Evolutionary conservation across 495 filamentous ascomycete genomes (phyloP), one percentile per base, ranked within the genome.

Genomic region (Aspergillus carlsbadensis): DNA sequence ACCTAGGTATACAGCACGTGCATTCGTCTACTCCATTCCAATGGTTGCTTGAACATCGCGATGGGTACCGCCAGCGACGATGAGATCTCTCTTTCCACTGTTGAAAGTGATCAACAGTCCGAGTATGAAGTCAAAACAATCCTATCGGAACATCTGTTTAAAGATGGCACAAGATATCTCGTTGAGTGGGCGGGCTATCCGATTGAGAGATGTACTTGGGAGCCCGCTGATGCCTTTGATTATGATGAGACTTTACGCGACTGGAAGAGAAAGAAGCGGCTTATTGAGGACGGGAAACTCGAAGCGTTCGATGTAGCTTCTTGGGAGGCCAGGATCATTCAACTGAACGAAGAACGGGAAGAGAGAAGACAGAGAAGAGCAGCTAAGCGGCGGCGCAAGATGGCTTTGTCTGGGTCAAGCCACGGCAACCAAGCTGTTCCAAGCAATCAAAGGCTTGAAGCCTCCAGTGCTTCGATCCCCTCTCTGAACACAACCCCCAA

Each of bases 161-260:
- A 66, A 0, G 72, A 81, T 7, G 71, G 66, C 8, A 60, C 65
- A 20, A 70, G 60, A 55, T 91, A 86, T 62, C 74, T 91, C 2
- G 79, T 91, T 31, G 77, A 81, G 56, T 92, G 89, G 89, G 75
- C 75, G 21, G 78, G 73, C n/a, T 92, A 88, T 55, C 68, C 74
- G 1, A 44, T 84, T 8, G 56, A 82, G 11, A 65, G 83, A 43
- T 73, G 79, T 47, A 84, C 80, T 3, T 92, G 87, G 88, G 87
- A 90, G 57, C 82, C 86, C 0, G 63, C 63, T n/a, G 65, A 77
- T 0, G 69, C 77, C 42, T 80, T 91, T 35, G 66, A 78, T 18
- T 65, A 74, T 13, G 69, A 72, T 0, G 63, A 69, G n/a, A 73
- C 83, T 6, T 64, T 82, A 1, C 22, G 48, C 0, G 72, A 76